Base-by-base conservation (phyloP, 1,139 yeast genomes). In the Magnusiomyces fungicola region DNA sequence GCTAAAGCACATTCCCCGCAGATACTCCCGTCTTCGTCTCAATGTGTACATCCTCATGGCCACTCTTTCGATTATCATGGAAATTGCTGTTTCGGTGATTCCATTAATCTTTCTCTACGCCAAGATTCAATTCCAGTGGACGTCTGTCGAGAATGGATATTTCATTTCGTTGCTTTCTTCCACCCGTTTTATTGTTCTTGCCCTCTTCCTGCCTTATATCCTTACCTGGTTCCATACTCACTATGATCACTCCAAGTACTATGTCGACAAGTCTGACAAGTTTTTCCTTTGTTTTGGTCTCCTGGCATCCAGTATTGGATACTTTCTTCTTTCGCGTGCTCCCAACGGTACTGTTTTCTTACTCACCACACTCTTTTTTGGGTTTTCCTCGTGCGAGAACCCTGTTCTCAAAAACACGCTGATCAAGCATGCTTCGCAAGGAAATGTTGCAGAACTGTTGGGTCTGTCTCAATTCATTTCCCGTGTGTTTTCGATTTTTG, bases 61-160 rank as follows among this genome's bases (percentile, higher is more conserved):
- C 1, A 65, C 76, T 45, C 85, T 81, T 53, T 66, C 79, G 5
- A 52, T 67, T 6, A 71, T 78, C 1, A 54, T 73, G 25, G 64
- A 60, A 44, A 46, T 63, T 30, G 60, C 66, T 2, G 56, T 65
- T 14, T 70, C 73, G 1, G 50, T 66, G 25, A 74, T 75, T 9
- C 75, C 77, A 22, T 66, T 81, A 1, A 55, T 76, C 18, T 63
- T 83, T 1, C 67, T 86, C 30, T 85, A 78, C 58, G 77, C 83
- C 0, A 77, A 83, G 29, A 79, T 73, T 60, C 63, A 60, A 40
- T 85, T 79, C 63, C 58, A 72, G 22, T 83, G 94, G 87, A 67
- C 69, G 1, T 73, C 86, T 21, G 74, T 69, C 2, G 75, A 76
- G 46, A 66, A 83, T 30, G 89, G 92, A 5, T 73, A 75, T 53